These are phyloP conservation scores for Tanacetum coccineum DNA, from an alignment of 129 eudicot species.

Conservation along the genomic window DNA sequence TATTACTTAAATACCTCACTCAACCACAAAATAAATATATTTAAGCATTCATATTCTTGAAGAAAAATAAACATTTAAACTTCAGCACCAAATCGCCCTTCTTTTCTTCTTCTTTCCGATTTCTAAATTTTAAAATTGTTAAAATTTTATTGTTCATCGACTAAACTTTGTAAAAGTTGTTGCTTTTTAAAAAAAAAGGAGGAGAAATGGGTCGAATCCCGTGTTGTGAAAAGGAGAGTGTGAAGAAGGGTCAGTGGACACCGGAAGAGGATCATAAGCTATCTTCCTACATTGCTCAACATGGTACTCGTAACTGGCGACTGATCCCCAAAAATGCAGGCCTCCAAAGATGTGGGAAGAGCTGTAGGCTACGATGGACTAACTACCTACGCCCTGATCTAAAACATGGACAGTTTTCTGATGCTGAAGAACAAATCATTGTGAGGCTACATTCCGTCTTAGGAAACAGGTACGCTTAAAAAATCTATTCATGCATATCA, in stretches of 20 bases:
- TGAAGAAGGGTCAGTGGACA: slow-evolving; percentile 91
- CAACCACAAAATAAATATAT: slow-evolving; percentile 22
- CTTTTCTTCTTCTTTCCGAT: slow-evolving; percentile 1
- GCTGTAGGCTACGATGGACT: slow-evolving; percentile 87
- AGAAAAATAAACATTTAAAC: slow-evolving; percentile 4
- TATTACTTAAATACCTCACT: slow-evolving; percentile 18
- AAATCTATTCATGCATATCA: not conserved
- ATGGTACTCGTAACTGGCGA: slow-evolving; percentile 93
- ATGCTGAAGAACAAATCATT: slow-evolving; percentile 80
- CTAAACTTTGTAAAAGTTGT: not conserved
- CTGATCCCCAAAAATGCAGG: slow-evolving; percentile 94
- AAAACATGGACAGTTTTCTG: slow-evolving; percentile 77
- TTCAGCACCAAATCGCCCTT: slow-evolving; percentile 15
- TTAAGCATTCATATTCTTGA: slow-evolving; percentile 33
- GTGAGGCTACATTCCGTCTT: slow-evolving; percentile 81
- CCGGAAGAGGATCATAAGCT: slow-evolving; percentile 90
- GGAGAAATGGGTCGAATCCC: slow-evolving; percentile 75
- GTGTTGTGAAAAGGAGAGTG: slow-evolving; percentile 89
- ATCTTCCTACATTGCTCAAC: slow-evolving; percentile 85
- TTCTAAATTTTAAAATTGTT: slow-evolving; percentile 8
- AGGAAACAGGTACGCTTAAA: slow-evolving; percentile 64
- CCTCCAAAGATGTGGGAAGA: slow-evolving; percentile 88
- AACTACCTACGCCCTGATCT: slow-evolving; percentile 93
- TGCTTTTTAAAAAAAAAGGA: not conserved
- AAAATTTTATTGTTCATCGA: not conserved